phyloP scores from a whole-genome alignment of 495 filamentous ascomycete genomes.

The Xeromyces bisporus region DNA sequence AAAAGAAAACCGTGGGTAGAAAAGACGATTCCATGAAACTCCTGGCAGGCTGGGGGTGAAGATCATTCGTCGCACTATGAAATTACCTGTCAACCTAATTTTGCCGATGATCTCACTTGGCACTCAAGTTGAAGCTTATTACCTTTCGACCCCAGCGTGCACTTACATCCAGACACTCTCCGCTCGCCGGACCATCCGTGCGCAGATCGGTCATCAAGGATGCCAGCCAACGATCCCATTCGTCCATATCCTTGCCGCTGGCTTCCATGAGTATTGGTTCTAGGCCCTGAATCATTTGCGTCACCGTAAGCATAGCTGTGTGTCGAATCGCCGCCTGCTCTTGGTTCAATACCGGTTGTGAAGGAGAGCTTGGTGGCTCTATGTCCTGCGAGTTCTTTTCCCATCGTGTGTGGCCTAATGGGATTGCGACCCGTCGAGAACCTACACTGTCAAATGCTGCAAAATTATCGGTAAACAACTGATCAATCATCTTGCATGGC shows the following conservation, averaged over 20 bases:
- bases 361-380: too few species aligned
- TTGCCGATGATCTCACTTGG: too few species aligned
- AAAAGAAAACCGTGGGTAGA: too few species aligned
- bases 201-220: constrained; percentile 60
- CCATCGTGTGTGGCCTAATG: constrained; percentile 61
- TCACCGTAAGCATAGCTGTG: constrained; percentile 49
- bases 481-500: constrained; percentile 50
- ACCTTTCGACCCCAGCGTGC: constrained; percentile 69
- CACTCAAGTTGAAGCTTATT: too few species aligned
- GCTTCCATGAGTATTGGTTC: constrained; percentile 54
- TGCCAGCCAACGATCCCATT: constrained; percentile 67
- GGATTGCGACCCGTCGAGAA: constrained; percentile 52
- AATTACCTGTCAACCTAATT: too few species aligned
- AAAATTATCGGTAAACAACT: constrained; percentile 46
- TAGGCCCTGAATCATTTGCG: constrained; percentile 59
- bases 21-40: too few species aligned
- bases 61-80: too few species aligned
- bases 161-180: constrained; percentile 65
- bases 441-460: constrained; percentile 42
- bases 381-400: constrained; percentile 34
- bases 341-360: constrained; percentile 35
- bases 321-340: constrained; percentile 49
- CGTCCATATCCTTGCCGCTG: constrained; percentile 60
- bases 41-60: too few species aligned
- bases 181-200: constrained; percentile 47